Evolutionary conservation across 139 green algal genomes (phyloP), one percentile per base, ranked within the genome.

Genomic region (Astrephomene gubernaculifera): DNA sequence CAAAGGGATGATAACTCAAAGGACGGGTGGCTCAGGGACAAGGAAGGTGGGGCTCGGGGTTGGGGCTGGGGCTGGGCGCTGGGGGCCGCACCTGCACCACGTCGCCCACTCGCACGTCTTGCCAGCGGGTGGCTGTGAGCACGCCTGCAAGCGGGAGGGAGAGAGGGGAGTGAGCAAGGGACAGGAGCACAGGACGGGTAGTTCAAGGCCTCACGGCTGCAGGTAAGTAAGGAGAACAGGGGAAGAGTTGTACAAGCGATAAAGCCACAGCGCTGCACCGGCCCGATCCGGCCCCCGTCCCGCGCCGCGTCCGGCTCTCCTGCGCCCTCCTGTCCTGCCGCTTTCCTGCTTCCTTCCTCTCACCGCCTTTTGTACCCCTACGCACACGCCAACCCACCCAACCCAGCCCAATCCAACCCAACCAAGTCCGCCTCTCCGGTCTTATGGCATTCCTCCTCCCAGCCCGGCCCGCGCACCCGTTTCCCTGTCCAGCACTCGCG

Each of bases 71-170:
- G n/a, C n/a, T n/a, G n/a, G n/a, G n/a, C n/a, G n/a, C n/a, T n/a
- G n/a, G n/a, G n/a, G n/a, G n/a, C n/a, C n/a, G n/a, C n/a, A 96
- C 87, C 57, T 89, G 87, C 33, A 90, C 67, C n/a, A 90, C 63
- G 79, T 95, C 87, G 0, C 93, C 93, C 22, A 94, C 92, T 1
- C 83, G 85, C 45, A 96, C 83, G 10, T 91, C 86, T 3, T 71
- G 63, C 93, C 93, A 96, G 3, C 33, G 52, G 52, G 52, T 35
- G 27, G 35, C 25, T 33, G 25, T 8, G 52, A 81, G 68, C 7
- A 17, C 36, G 52, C 72, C 72, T 81, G 68, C 8, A 57, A 25
- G 57, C 57, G 65, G 21, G 39, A 52, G 6, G 21, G 33, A 33
- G 49, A 21, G 41, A 10, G 44, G 8, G 14, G 29, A 12, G 10